Conservation (phyloP, 345 rosid genomes). For the Firmiana major region DNA sequence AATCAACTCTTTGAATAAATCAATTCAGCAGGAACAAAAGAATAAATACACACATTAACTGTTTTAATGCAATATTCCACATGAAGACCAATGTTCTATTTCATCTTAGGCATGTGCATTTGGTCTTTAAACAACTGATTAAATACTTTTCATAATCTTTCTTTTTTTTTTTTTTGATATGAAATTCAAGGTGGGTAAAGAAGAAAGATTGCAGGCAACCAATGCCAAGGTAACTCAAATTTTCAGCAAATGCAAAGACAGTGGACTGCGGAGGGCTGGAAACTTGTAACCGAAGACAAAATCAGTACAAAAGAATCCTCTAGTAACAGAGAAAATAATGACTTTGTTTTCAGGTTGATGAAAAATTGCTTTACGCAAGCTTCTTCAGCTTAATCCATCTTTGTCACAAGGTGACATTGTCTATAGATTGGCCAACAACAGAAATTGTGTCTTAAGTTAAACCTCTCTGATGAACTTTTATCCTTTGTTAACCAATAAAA, state of each 20-base stretch:
- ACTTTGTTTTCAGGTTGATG: not conserved
- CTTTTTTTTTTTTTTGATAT: not conserved
- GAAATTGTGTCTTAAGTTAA: not conserved
- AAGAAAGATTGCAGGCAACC: not conserved
- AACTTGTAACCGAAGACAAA: not conserved
- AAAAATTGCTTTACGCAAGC: not conserved
- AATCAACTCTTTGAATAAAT: not conserved
- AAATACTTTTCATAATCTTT: not conserved
- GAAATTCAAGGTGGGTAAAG: not conserved
- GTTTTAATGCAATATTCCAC: not conserved
- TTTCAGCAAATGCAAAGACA: not conserved
- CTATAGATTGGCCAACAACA: not conserved
- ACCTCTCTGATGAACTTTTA: not conserved
- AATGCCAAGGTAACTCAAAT: not conserved
- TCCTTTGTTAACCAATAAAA: not conserved
- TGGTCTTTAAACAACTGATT: not conserved
- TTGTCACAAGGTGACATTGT: not conserved
- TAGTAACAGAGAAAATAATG: not conserved
- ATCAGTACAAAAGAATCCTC: not conserved
- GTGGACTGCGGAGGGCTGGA: too few species aligned
- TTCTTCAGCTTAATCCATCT: not conserved
- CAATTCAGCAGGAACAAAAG: not conserved
- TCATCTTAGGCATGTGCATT: not conserved
- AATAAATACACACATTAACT: not conserved
- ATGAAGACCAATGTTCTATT: not conserved